These are phyloP conservation scores for Yamadazyma sp. DNA, from an alignment of 805 yeast species.

Conservation along the genomic window DNA sequence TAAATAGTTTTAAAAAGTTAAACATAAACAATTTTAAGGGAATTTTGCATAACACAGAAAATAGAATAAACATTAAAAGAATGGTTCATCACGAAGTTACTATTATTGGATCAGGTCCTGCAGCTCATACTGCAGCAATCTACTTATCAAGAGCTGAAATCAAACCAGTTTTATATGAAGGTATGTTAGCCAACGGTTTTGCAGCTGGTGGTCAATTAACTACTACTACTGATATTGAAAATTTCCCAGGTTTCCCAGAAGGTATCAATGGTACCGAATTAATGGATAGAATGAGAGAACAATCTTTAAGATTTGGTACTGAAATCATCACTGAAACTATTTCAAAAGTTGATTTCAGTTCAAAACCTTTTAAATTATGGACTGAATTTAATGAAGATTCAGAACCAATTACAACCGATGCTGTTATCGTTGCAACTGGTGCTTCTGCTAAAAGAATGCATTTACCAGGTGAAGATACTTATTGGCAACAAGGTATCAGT, in stretches of 20 bases:
- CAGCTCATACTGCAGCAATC: constrained; percentile 99
- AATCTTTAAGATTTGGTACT: constrained; percentile 85
- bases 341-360: constrained; percentile 83
- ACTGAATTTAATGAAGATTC: constrained; percentile 91
- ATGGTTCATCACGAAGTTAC: constrained; percentile 85
- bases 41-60: not conserved
- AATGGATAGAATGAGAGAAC: constrained; percentile 93
- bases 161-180: constrained; percentile 91
- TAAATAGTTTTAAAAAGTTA: constrained; percentile 1
- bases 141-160: constrained; percentile 96
- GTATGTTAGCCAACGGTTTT: constrained; percentile 94
- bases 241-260: constrained; percentile 98
- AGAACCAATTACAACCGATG: constrained; percentile 89
- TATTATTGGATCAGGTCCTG: constrained; percentile 96
- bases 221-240: constrained; percentile 97
- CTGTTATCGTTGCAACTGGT: constrained; percentile 93
- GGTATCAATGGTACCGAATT: constrained; percentile 84
- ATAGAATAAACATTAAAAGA: constrained; percentile 24
- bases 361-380: constrained; percentile 95
- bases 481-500: constrained; percentile 99
- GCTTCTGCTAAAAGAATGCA: constrained; percentile 95
- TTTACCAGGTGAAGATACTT: constrained; percentile 93
- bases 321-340: constrained; percentile 93
- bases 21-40: constrained; percentile 2
- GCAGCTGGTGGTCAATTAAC: constrained; percentile 99